phyloP scores from a whole-genome alignment of 2,329 filamentous ascomycete species.

The Onygenales sp. region DNA sequence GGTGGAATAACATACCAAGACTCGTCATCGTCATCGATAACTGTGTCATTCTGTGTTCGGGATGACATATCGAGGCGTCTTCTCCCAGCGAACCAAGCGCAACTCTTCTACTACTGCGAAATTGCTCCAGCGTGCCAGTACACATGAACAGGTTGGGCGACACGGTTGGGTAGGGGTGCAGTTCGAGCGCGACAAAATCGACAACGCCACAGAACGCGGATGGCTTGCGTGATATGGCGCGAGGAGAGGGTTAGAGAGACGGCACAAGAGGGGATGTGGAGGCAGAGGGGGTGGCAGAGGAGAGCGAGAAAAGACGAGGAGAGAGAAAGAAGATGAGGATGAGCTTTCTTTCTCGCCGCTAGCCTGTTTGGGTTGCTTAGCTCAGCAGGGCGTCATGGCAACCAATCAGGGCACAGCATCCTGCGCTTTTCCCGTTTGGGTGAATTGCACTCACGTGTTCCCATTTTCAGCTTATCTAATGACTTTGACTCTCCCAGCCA shows the following conservation, averaged over 20 bases:
- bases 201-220: neutral
- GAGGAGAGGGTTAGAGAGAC: constrained; percentile 3
- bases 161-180: constrained; percentile 1
- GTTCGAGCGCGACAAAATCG: constrained; percentile 4
- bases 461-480: neutral
- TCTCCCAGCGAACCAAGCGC: constrained; percentile 7
- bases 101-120: constrained; percentile 6
- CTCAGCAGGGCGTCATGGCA: constrained; percentile 7
- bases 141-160: constrained; percentile 8
- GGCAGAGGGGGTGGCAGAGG: constrained; percentile 15
- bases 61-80: constrained; percentile 29
- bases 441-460: neutral
- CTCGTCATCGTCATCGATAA: constrained; percentile 43
- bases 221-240: neutral
- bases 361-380: constrained; percentile 11
- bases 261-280: neutral
- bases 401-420: neutral
- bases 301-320: constrained; percentile 10
- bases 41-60: constrained; percentile 37
- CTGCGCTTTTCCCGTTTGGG: neutral
- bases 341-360: constrained; percentile 8
- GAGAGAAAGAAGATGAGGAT: constrained; percentile 12
- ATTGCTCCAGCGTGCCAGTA: constrained; percentile 19
- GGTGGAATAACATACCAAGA: constrained; percentile 29
- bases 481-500: neutral